Evolutionary conservation across 352 stramenopile species (phyloP).

Genomic region (Phytophthora syringae): DNA sequence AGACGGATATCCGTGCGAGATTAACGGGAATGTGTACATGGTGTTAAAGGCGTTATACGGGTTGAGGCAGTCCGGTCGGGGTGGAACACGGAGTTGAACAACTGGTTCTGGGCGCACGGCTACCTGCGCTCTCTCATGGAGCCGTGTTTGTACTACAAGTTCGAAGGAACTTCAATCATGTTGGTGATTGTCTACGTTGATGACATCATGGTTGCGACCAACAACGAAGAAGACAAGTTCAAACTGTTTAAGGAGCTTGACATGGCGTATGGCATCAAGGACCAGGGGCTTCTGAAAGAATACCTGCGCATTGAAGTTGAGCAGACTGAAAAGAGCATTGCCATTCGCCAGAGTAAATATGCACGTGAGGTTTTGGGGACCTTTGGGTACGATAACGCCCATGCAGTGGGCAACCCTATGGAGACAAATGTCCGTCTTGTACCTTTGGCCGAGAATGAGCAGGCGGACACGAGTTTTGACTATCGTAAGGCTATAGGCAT

Average conservation of each 20-base stretch:
- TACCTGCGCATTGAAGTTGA: constrained; percentile 3
- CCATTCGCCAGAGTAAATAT: neutral
- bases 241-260: neutral
- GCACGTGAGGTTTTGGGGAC: neutral
- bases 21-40: constrained; percentile 9
- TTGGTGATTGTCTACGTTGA: constrained; percentile 5
- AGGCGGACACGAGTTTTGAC: neutral
- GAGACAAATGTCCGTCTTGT: neutral
- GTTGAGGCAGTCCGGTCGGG: constrained; percentile 17
- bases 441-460: neutral
- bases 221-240: neutral
- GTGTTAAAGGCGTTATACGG: constrained; percentile 28
- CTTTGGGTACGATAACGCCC: neutral
- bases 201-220: neutral
- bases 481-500: constrained; percentile 26
- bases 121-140: constrained; percentile 19
- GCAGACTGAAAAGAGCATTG: neutral
- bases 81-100: constrained; percentile 28
- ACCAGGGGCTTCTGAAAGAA: neutral
- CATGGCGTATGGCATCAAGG: neutral
- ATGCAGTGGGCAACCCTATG: neutral
- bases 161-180: neutral
- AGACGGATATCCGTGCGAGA: constrained; percentile 21
- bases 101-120: constrained; percentile 12
- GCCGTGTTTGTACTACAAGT: constrained; percentile 22